phyloP scores from a whole-genome alignment of 2,329 filamentous ascomycete species.

The Fusarium staphyleae region DNA sequence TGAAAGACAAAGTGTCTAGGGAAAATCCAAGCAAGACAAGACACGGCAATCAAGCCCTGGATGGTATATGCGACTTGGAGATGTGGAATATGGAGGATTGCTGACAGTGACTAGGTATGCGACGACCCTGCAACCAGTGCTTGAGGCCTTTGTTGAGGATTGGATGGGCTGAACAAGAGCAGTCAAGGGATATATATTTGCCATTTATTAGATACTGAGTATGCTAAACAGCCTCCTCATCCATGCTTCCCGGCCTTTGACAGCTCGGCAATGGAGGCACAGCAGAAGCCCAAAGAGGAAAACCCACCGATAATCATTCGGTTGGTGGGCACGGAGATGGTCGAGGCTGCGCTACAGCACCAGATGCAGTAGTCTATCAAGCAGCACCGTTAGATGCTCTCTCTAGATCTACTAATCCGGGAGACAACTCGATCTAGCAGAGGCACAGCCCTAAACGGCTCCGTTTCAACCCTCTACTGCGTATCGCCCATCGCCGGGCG shows the following conservation, averaged over 20 bases:
- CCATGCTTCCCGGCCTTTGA: background rate
- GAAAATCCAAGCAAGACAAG: background rate
- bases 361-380: slow-evolving; percentile 17
- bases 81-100: slow-evolving; percentile 1
- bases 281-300: slow-evolving; percentile 23
- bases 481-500: slow-evolving; percentile 4
- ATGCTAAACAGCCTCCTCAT: background rate
- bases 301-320: slow-evolving; percentile 26
- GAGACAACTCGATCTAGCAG: slow-evolving; percentile 3
- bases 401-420: slow-evolving; percentile 26
- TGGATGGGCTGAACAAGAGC: background rate
- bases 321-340: slow-evolving; percentile 7
- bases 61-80: slow-evolving; percentile 1
- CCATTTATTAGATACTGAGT: background rate
- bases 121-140: slow-evolving; percentile 25
- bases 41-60: slow-evolving; percentile 3
- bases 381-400: slow-evolving; percentile 16
- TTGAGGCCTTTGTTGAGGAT: slow-evolving; percentile 1
- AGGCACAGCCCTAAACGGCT: slow-evolving; percentile 18
- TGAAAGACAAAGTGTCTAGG: background rate
- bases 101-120: too few relatives aligned
- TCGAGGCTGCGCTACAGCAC: slow-evolving; percentile 15
- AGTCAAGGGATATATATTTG: slow-evolving; percentile 11
- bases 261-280: slow-evolving; percentile 32
- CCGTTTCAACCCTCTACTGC: background rate